phyloP scores from a whole-genome alignment of 2,329 filamentous ascomycete species.

The Penicillium verrucosum region DNA sequence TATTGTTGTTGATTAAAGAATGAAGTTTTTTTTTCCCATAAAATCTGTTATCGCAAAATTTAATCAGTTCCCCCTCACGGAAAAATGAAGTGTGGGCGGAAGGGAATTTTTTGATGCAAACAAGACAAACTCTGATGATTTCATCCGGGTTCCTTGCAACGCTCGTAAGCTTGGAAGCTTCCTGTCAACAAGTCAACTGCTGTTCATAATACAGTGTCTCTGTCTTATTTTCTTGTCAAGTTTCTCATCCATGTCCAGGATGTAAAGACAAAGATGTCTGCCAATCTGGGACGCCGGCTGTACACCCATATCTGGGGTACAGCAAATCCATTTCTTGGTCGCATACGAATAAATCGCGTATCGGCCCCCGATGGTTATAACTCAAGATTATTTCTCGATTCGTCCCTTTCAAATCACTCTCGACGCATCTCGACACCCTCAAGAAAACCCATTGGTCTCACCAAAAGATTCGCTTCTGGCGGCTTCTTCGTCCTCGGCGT shows the following conservation, averaged over 20 bases:
- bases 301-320: constrained; percentile 45
- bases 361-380: constrained; percentile 12
- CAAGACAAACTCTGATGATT: constrained; percentile 26
- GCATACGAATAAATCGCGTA: constrained; percentile 27
- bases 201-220: not conserved
- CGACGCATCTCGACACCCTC: constrained; percentile 21
- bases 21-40: not conserved
- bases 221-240: not conserved
- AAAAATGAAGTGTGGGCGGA: constrained; percentile 22
- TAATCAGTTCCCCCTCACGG: constrained; percentile 20
- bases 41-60: constrained; percentile 27
- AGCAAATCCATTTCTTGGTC: constrained; percentile 34
- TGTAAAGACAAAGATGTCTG: constrained; percentile 47
- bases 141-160: constrained; percentile 16
- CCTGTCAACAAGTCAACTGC: constrained; percentile 7
- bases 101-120: constrained; percentile 23
- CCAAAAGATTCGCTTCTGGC: constrained; percentile 54
- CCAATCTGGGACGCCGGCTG: constrained; percentile 46
- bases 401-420: constrained; percentile 8
- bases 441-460: constrained; percentile 40
- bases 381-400: constrained; percentile 16
- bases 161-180: constrained; percentile 7
- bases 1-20: constrained; percentile 14
- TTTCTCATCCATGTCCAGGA: constrained; percentile 33
- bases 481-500: constrained; percentile 53